Conservation (phyloP, 139 green algal species). For the Chlamydomonas sp. region DNA sequence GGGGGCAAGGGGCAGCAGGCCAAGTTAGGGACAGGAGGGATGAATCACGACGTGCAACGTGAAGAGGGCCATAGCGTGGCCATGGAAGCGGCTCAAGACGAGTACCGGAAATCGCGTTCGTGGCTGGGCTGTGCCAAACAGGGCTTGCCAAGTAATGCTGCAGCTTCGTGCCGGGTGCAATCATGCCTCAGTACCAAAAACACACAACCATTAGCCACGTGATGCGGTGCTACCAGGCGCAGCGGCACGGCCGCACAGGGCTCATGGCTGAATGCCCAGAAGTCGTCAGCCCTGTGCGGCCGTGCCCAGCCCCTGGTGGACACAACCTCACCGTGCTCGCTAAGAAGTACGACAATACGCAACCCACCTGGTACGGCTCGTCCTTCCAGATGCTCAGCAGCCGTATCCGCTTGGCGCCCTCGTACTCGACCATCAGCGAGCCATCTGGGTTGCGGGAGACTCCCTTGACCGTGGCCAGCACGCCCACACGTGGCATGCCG, state of each 20-base stretch:
- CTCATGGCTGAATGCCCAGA: no score
- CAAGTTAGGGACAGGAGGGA: background rate
- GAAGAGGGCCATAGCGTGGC: background rate
- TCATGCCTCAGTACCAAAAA: background rate
- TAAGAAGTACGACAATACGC: background rate
- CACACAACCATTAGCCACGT: no score
- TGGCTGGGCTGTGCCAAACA: no score
- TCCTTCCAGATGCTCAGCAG: slow-evolving; percentile 42
- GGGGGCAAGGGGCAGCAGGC: background rate
- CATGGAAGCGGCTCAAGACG: no score
- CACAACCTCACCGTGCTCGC: background rate
- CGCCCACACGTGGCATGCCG: slow-evolving; percentile 31
- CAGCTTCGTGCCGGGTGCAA: background rate
- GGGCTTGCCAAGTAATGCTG: no score
- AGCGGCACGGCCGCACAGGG: no score
- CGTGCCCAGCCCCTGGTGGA: no score
- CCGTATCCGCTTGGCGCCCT: slow-evolving; percentile 37
- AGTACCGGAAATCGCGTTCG: no score
- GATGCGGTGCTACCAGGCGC: no score
- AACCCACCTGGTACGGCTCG: slow-evolving; percentile 41
- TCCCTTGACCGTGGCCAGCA: slow-evolving; percentile 14
- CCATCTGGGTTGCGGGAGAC: background rate
- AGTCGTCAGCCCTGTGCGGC: no score
- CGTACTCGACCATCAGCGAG: slow-evolving; percentile 29
- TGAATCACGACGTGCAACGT: background rate